phyloP scores from a whole-genome alignment of 148 eudicot genomes.

The Persicaria maculosa region DNA sequence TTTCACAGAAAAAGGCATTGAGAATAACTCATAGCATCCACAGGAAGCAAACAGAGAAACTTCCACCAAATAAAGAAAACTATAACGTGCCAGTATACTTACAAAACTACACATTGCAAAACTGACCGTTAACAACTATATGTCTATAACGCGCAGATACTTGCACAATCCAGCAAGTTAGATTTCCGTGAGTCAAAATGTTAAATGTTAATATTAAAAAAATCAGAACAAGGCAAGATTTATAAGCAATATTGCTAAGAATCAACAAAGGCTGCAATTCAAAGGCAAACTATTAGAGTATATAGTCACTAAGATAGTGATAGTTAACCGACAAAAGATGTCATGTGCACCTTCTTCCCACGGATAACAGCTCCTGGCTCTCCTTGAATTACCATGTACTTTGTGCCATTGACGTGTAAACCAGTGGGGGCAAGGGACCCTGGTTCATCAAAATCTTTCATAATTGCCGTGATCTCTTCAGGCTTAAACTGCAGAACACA shows the following conservation, averaged over 20 bases:
- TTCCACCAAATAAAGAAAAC: not conserved
- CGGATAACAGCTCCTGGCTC: slow-evolving; percentile 1
- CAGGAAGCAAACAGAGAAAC: not conserved
- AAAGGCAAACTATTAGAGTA: not conserved
- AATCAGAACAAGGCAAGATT: not conserved
- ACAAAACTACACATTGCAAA: not conserved
- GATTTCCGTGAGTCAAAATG: not conserved
- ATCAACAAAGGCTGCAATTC: not conserved
- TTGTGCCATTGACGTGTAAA: slow-evolving; percentile 34
- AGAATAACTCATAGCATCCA: not conserved
- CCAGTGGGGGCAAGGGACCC: slow-evolving; percentile 49
- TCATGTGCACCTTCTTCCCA: slow-evolving; percentile 3
- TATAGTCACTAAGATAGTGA: not conserved
- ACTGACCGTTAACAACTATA: not conserved
- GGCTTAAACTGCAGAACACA: not conserved
- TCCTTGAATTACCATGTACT: slow-evolving; percentile 15
- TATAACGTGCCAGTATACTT: not conserved
- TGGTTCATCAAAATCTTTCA: slow-evolving; percentile 38
- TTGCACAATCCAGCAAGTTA: not conserved
- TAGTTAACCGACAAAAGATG: not conserved
- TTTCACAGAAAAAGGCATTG: not conserved
- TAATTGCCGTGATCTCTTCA: slow-evolving; percentile 33
- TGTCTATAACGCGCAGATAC: not conserved
- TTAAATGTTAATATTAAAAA: too few species aligned
- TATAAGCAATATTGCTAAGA: not conserved